Percentiles rank a stretch among this genome's conserved stretches.
phyloP scores from a whole-genome alignment of 441 rosid genomes.

The Gossypium lobatum region DNA sequence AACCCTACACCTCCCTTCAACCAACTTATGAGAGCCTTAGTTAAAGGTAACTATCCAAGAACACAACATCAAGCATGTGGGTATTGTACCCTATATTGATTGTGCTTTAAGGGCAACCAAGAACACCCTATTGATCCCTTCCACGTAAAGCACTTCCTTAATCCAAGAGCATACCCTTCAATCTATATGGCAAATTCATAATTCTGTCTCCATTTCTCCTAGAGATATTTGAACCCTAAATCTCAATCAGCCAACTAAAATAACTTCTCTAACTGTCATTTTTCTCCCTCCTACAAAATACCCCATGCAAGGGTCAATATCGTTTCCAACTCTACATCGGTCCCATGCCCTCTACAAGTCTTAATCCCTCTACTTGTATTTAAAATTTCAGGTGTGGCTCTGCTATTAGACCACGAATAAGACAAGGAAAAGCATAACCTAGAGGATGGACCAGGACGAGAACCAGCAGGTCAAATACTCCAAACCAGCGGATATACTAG shows the following conservation, averaged over 20 bases:
- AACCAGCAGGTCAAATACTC: neutral
- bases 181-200: neutral
- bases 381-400: neutral
- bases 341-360: slow-evolving; percentile 19
- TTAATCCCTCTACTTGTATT: slow-evolving; percentile 5
- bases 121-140: slow-evolving; percentile 29
- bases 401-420: neutral
- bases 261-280: slow-evolving; percentile 31
- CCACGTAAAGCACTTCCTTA: slow-evolving; percentile 50
- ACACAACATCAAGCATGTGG: slow-evolving; percentile 14
- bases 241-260: slow-evolving; percentile 22
- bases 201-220: neutral
- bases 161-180: slow-evolving; percentile 14
- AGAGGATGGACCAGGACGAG: slow-evolving; percentile 21
- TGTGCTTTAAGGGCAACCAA: slow-evolving; percentile 63
- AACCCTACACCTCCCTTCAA: neutral
- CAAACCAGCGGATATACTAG: slow-evolving; percentile 15
- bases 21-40: slow-evolving; percentile 11
- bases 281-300: neutral
- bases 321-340: slow-evolving; percentile 23
- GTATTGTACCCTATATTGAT: slow-evolving; percentile 25
- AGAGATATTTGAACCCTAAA: slow-evolving; percentile 36
- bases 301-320: slow-evolving; percentile 23
- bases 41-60: neutral
- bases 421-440: neutral